These are phyloP conservation scores for Colletotrichum australisinense DNA, from an alignment of 2,329 filamentous ascomycete genomes.

Conservation along the genomic window DNA sequence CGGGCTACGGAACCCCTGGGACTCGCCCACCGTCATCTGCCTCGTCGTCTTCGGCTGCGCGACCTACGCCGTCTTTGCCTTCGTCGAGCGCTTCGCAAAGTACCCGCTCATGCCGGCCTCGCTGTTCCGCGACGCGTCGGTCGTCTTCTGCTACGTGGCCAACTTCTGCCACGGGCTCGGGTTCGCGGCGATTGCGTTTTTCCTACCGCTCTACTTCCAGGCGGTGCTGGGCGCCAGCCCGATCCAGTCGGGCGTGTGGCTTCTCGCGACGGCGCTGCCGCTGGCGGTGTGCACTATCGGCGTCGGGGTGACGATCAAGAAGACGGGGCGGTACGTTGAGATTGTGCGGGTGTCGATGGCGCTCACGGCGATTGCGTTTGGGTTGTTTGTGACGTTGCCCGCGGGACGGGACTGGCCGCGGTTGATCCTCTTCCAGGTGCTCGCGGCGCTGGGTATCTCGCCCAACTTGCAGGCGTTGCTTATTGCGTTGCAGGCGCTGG, in stretches of 20 bases:
- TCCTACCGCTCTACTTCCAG: constrained; percentile 88
- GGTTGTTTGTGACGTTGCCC: constrained; percentile 72
- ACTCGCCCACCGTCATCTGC: constrained; percentile 79
- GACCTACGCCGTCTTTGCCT: constrained; percentile 72
- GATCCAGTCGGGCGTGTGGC: constrained; percentile 78
- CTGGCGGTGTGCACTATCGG: constrained; percentile 71
- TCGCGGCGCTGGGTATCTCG: constrained; percentile 73
- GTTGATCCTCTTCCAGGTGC: constrained; percentile 70
- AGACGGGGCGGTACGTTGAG: constrained; percentile 74
- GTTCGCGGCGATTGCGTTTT: constrained; percentile 84
- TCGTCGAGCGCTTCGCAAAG: constrained; percentile 79
- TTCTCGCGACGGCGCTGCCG: constrained; percentile 77
- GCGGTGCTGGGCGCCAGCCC: constrained; percentile 76
- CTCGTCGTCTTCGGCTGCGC: constrained; percentile 79
- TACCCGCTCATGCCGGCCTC: constrained; percentile 83
- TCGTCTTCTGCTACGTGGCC: constrained; percentile 72
- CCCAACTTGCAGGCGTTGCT: constrained; percentile 78
- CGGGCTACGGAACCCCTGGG: constrained; percentile 80
- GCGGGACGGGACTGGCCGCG: constrained; percentile 65
- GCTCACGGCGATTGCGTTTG: constrained; percentile 73
- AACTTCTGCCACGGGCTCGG: constrained; percentile 81
- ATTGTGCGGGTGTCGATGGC: constrained; percentile 69
- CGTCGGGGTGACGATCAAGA: constrained; percentile 68
- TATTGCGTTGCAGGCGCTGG: constrained; percentile 74
- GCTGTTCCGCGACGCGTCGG: constrained; percentile 75